These are phyloP conservation scores for Hymenotorrendiella dingleyae DNA, from an alignment of 2,329 filamentous ascomycete genomes.

Conservation along the genomic window DNA sequence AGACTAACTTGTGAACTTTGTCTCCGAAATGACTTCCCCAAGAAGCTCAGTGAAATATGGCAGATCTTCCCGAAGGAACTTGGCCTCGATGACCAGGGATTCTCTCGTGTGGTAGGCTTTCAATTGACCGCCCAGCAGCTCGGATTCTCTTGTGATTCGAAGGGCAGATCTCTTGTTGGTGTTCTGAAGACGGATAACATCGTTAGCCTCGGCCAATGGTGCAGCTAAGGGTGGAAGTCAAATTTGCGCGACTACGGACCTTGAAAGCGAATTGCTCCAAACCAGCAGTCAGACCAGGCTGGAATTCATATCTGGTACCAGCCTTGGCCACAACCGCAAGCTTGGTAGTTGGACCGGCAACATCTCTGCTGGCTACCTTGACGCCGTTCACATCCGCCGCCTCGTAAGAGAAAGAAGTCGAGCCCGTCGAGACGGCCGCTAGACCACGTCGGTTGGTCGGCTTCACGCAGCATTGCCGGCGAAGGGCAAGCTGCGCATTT, in stretches of 20 bases:
- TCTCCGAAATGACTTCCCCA: conserved; percentile 82
- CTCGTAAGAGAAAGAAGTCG: conserved; percentile 79
- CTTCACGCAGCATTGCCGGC: conserved; percentile 52
- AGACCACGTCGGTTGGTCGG: conserved; percentile 53
- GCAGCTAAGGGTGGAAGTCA: background rate
- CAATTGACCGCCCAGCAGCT: conserved; percentile 90
- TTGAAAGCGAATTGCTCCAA: conserved; percentile 97
- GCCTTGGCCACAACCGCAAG: conserved; percentile 90
- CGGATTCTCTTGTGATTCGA: conserved; percentile 89
- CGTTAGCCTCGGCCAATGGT: conserved; percentile 9
- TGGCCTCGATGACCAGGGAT: conserved; percentile 85
- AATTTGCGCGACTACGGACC: conserved; percentile 50
- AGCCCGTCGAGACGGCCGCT: conserved; percentile 57
- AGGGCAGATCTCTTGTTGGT: conserved; percentile 83
- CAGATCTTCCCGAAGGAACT: conserved; percentile 91
- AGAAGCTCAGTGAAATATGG: conserved; percentile 97
- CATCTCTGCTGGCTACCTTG: conserved; percentile 88
- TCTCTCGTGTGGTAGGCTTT: conserved; percentile 85
- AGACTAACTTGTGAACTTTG: conserved; percentile 73
- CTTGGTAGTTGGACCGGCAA: conserved; percentile 81
- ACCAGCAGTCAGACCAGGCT: conserved; percentile 83
- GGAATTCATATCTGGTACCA: conserved; percentile 85
- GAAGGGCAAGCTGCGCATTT: conserved; percentile 57
- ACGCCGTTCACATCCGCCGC: conserved; percentile 78
- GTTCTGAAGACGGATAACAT: conserved; percentile 46